Evolutionary conservation across 2,329 filamentous ascomycete genomes (phyloP), one percentile per base, ranked within the genome.

Genomic region (Eurotiales sp.): DNA sequence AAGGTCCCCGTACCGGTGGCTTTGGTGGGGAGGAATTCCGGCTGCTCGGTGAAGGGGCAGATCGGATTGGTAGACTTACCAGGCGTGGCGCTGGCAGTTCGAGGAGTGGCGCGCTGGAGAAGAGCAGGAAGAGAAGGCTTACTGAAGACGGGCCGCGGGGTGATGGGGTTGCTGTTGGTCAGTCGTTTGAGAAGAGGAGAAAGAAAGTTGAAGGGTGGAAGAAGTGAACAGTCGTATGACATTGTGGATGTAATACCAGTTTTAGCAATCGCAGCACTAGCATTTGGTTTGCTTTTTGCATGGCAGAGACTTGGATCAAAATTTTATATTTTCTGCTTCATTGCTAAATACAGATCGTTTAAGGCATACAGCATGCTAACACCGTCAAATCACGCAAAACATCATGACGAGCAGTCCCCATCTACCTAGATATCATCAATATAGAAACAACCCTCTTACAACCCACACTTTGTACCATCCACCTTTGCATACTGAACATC

Each of bases 21-120:
- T 92, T 92, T 55, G 93, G 93, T 46, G 93, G 97, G 72, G 93
- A 97, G 66, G 93, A 97, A 66, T 97, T 90, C 89, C 82, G 86
- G 57, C 85, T 87, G 22, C 75, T 99, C 40, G 89, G 88, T 51
- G 86, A 91, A 66, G 90, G 90, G 7, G 82, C 91, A 46, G 89
- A 96, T 71, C 80, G 92, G 40, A 96, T 96, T 69, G 86, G 90
- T 60, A 79, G 85, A 56, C 75, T 96, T 63, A 96, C 91, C 6
- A 83, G 83, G 69, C 81, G 82, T 64, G 88, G 84, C 68, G n/a
- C 44, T 1, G 51, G 51, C 14, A 77, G 77, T 54, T 75, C 77
- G 30, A 75, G 77, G 58, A 67, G 77, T 44, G 73, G 78, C 58
- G 80, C 81, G 0, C 64, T 89, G 58, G 91, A 95, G 64, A 91